These are phyloP conservation scores for Diplotaxis tenuifolia DNA, from an alignment of 345 rosid genomes.

Conservation along the genomic window DNA sequence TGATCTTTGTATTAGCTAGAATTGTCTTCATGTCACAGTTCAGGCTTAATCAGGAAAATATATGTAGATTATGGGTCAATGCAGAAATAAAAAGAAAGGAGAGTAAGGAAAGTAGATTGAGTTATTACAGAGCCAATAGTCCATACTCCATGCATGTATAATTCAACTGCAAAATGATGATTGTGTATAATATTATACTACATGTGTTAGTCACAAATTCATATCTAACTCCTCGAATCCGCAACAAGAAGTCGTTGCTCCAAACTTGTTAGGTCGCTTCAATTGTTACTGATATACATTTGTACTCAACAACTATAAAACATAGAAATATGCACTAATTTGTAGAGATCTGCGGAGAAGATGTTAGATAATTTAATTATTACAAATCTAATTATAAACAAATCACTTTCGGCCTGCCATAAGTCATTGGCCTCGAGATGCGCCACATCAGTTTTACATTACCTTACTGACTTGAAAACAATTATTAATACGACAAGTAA, in stretches of 20 bases:
- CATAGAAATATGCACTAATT: neutral
- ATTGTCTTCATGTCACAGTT: neutral
- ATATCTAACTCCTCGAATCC: constrained; percentile 27
- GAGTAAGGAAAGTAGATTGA: neutral
- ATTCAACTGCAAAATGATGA: neutral
- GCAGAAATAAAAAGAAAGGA: neutral
- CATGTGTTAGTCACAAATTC: constrained; percentile 2
- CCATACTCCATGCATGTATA: neutral
- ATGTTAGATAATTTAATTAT: neutral
- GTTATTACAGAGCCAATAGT: neutral
- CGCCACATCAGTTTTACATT: constrained; percentile 35
- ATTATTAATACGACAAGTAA: constrained; percentile 24
- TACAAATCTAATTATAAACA: constrained; percentile 19
- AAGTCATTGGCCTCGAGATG: constrained; percentile 37
- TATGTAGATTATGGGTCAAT: neutral
- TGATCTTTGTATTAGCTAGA: neutral
- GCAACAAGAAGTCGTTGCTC: constrained; percentile 40
- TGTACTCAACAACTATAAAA: constrained; percentile 1
- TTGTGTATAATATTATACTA: constrained; percentile 9
- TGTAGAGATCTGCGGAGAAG: neutral
- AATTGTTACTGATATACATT: constrained; percentile 2
- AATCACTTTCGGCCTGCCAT: constrained; percentile 32
- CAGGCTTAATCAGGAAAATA: neutral
- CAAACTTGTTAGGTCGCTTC: constrained; percentile 37
- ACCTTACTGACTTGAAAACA: constrained; percentile 15